Percentiles rank a stretch among this genome's conserved stretches.
phyloP scores from a whole-genome alignment of 2,329 filamentous ascomycete species.

The Ceratocystis cacaofunesta region DNA sequence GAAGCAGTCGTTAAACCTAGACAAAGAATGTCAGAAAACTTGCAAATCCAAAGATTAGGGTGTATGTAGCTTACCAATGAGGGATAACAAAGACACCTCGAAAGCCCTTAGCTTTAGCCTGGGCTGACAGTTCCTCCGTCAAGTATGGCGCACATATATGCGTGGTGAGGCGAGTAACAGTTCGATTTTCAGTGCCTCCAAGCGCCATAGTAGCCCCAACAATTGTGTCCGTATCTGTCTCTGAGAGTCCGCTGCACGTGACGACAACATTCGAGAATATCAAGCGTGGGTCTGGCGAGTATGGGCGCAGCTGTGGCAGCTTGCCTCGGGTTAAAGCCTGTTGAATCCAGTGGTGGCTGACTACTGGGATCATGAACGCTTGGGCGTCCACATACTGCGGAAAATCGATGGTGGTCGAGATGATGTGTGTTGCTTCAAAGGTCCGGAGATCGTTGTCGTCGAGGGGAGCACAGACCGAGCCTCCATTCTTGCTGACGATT shows the following conservation, averaged over 20 bases:
- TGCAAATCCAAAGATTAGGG: not conserved
- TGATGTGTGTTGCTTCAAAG: constrained; percentile 37
- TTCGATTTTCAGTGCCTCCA: constrained; percentile 65
- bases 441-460: constrained; percentile 36
- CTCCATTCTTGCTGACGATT: constrained; percentile 36
- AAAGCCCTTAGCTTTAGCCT: constrained; percentile 48
- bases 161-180: constrained; percentile 60
- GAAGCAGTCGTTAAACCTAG: constrained; percentile 89
- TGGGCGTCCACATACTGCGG: constrained; percentile 65
- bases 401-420: constrained; percentile 73
- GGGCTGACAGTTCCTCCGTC: constrained; percentile 55
- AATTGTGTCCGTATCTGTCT: constrained; percentile 81
- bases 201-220: constrained; percentile 77
- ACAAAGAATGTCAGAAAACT: not conserved
- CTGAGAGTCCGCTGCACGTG: constrained; percentile 69
- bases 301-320: constrained; percentile 63
- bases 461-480: constrained; percentile 32
- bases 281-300: constrained; percentile 77
- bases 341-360: constrained; percentile 68
- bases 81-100: constrained; percentile 76
- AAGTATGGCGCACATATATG: constrained; percentile 74
- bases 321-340: constrained; percentile 54
- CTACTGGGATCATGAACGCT: constrained; percentile 67
- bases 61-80: constrained; percentile 55
- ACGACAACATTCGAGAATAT: constrained; percentile 79